These are phyloP conservation scores for Polygonum maritimum DNA, from an alignment of 148 eudicot species.

Conservation along the genomic window DNA sequence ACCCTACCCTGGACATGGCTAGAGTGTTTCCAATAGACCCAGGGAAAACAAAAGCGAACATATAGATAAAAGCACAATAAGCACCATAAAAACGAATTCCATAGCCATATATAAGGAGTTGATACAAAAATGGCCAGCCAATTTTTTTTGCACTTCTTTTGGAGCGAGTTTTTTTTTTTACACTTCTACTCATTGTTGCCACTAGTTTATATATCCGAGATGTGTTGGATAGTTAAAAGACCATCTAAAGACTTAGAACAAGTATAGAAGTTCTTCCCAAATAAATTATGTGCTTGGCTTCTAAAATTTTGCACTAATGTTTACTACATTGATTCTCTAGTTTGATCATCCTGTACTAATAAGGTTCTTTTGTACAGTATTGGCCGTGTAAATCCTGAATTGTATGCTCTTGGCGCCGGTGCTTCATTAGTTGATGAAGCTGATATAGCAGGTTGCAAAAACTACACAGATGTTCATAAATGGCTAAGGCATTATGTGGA, in stretches of 20 bases:
- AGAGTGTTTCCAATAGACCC: too few species aligned
- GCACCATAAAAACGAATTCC: too few species aligned
- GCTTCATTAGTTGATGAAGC: conserved; percentile 29
- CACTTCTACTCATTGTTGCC: not conserved
- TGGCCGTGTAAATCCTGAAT: conserved; percentile 82
- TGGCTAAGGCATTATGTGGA: conserved; percentile 79
- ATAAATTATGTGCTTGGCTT: not conserved
- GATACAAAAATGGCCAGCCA: not conserved
- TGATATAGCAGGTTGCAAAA: conserved; percentile 19
- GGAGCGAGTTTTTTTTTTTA: not conserved
- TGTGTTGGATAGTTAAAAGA: not conserved
- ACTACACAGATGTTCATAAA: conserved; percentile 22
- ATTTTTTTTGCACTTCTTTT: not conserved
- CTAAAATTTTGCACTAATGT: not conserved
- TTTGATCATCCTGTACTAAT: conserved; percentile 12
- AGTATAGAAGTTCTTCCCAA: not conserved
- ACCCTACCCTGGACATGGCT: too few species aligned
- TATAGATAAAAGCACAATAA: too few species aligned
- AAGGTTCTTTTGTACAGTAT: conserved; percentile 47
- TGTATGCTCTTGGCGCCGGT: conserved; percentile 70
- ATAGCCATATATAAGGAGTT: not conserved
- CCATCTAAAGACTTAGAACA: not conserved
- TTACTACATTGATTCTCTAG: not conserved
- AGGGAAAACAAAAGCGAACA: too few species aligned
- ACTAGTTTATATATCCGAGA: not conserved